These are phyloP conservation scores for Aethionema arabicum DNA, from an alignment of 345 rosid genomes.

Conservation along the genomic window DNA sequence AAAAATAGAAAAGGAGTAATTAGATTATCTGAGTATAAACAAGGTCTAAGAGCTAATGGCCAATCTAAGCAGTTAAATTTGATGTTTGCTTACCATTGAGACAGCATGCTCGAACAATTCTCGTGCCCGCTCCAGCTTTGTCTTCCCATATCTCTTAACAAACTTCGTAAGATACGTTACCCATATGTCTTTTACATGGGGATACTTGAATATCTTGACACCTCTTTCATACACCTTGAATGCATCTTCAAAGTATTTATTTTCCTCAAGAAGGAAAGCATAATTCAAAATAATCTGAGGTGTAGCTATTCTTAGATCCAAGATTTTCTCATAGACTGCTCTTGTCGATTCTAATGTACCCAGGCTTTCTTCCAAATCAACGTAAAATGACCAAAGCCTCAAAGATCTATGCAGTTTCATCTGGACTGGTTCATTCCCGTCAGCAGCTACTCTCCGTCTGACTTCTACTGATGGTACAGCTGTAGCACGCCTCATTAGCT, in stretches of 20 bases:
- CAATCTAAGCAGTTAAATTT: neutral
- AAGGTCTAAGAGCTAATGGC: neutral
- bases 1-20: conserved; percentile 6
- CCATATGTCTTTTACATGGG: conserved; percentile 97
- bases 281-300: conserved; percentile 93
- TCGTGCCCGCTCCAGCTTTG: conserved; percentile 90
- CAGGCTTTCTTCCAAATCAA: conserved; percentile 92
- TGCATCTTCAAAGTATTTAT: conserved; percentile 96
- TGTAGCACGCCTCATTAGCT: conserved; percentile 89
- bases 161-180: conserved; percentile 88
- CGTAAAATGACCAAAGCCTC: conserved; percentile 92
- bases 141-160: conserved; percentile 83
- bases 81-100: conserved; percentile 53
- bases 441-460: conserved; percentile 91
- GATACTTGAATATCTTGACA: conserved; percentile 94
- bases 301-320: conserved; percentile 93
- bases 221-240: conserved; percentile 98
- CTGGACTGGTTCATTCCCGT: conserved; percentile 93
- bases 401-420: conserved; percentile 85
- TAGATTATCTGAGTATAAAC: conserved; percentile 8
- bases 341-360: conserved; percentile 90
- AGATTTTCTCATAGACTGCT: conserved; percentile 85
- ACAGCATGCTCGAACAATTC: conserved; percentile 94
- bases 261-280: conserved; percentile 84
- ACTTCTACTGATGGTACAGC: conserved; percentile 98